These are phyloP conservation scores for Rhizopus sp. DNA, from an alignment of 371 early-diverging fungal genomes.

Conservation along the genomic window DNA sequence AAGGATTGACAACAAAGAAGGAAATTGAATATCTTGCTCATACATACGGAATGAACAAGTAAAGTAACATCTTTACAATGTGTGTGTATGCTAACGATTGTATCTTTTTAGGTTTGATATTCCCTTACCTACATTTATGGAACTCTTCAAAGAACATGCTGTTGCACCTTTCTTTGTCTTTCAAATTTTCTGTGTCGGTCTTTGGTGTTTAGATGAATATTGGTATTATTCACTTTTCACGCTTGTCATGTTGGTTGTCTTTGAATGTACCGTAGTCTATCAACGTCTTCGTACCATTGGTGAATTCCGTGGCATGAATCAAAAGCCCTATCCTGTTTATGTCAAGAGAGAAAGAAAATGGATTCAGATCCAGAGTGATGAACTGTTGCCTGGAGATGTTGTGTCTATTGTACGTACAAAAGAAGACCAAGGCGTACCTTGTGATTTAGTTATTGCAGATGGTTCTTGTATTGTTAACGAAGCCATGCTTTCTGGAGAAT, in stretches of 20 bases:
- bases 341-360: slow-evolving; percentile 80
- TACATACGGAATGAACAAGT: slow-evolving; percentile 86
- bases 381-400: slow-evolving; percentile 96
- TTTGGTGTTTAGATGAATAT: slow-evolving; percentile 99
- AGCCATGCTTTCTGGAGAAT: slow-evolving; percentile 99
- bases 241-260: slow-evolving; percentile 94
- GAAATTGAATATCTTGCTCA: slow-evolving; percentile 63
- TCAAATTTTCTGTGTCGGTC: slow-evolving; percentile 98
- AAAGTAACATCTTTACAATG: slow-evolving; percentile 11
- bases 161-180: slow-evolving; percentile 99
- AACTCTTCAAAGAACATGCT: slow-evolving; percentile 97
- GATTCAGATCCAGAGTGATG: slow-evolving; percentile 80
- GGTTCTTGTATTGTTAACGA: slow-evolving; percentile 99
- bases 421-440: slow-evolving; percentile 92
- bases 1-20: slow-evolving; percentile 61
- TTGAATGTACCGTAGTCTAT: slow-evolving; percentile 99
- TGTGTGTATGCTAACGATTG: not conserved
- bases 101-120: slow-evolving; percentile 75
- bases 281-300: slow-evolving; percentile 95
- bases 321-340: slow-evolving; percentile 85
- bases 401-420: slow-evolving; percentile 86
- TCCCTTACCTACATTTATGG: slow-evolving; percentile 92
- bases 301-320: slow-evolving; percentile 96
- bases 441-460: slow-evolving; percentile 94
- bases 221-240: slow-evolving; percentile 99